phyloP scores from a whole-genome alignment of 2,329 filamentous ascomycete species.

The Nemania sp. region DNA sequence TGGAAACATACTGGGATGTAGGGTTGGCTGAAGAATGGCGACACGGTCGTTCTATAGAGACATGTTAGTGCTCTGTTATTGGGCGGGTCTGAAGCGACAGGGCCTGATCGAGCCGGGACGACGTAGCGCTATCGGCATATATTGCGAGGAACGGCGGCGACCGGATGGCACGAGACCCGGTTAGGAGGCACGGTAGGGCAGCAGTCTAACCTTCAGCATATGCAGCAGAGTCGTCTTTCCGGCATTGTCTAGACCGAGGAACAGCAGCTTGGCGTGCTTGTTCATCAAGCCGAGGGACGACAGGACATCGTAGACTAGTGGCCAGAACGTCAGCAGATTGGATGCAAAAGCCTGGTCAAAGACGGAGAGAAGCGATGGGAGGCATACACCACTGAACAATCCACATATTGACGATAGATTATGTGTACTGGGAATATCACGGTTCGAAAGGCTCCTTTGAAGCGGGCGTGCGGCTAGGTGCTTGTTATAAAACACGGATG shows the following conservation, averaged over 20 bases:
- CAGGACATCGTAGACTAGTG: slow-evolving; percentile 82
- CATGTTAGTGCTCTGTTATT: slow-evolving; percentile 6
- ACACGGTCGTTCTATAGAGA: slow-evolving; percentile 79
- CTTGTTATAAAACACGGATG: slow-evolving; percentile 18
- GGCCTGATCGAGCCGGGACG: background rate
- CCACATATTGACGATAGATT: slow-evolving; percentile 69
- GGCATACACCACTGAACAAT: slow-evolving; percentile 92
- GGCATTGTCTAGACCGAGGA: slow-evolving; percentile 91
- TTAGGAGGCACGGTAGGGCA: too few species aligned
- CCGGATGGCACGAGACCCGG: too few species aligned
- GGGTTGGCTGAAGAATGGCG: slow-evolving; percentile 84
- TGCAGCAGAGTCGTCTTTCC: slow-evolving; percentile 93
- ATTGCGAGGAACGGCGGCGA: background rate
- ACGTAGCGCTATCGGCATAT: slow-evolving; percentile 17
- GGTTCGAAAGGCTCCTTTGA: slow-evolving; percentile 10
- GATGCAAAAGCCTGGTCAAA: slow-evolving; percentile 14
- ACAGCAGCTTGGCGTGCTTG: slow-evolving; percentile 94
- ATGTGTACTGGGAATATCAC: slow-evolving; percentile 14
- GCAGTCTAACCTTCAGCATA: slow-evolving; percentile 90
- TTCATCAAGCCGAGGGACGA: slow-evolving; percentile 86
- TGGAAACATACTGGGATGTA: slow-evolving; percentile 77
- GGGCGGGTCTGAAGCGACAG: background rate
- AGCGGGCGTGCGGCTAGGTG: background rate
- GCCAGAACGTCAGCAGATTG: slow-evolving; percentile 32
- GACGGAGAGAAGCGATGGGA: slow-evolving; percentile 17